A percentile compares a stretch with the other conserved stretches of the same genome.
phyloP scores from a whole-genome alignment of 139 green algal species.

The Auxenochlorella pyrenoidosa region DNA sequence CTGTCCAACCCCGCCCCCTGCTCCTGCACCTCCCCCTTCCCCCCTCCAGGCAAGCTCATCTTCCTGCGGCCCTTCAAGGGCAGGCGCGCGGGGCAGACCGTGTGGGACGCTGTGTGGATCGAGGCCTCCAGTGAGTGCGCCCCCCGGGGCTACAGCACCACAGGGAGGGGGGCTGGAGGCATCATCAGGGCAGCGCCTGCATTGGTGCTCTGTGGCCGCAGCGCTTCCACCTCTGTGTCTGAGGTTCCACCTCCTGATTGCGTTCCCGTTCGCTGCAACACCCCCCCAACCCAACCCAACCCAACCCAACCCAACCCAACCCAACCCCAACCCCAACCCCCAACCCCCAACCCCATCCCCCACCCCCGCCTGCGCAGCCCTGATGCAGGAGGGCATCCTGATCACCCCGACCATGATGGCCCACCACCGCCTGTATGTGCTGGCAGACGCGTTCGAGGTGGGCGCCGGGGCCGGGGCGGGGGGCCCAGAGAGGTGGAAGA shows the following conservation, averaged over 20 bases:
- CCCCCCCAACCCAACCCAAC: too few species aligned
- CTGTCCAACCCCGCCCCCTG: background rate
- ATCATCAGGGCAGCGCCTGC: too few species aligned
- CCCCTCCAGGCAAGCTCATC: conserved; percentile 3
- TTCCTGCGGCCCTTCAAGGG: conserved; percentile 50
- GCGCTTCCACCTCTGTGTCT: background rate
- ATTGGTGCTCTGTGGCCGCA: background rate
- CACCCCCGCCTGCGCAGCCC: background rate
- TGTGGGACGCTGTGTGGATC: conserved; percentile 53
- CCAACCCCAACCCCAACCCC: background rate
- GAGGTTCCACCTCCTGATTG: too few species aligned
- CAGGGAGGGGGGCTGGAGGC: too few species aligned
- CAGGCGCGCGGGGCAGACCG: background rate
- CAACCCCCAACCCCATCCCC: background rate
- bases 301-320: too few species aligned
- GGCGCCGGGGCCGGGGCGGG: background rate
- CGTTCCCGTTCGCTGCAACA: too few species aligned
- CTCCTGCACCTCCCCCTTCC: background rate
- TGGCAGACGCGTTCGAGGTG: conserved; percentile 34
- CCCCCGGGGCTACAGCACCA: background rate
- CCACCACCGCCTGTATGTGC: conserved; percentile 43
- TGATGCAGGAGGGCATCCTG: conserved; percentile 50
- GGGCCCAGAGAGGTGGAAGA: too few species aligned
- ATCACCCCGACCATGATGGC: conserved; percentile 41
- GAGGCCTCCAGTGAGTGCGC: conserved; percentile 22